Percentiles rank a stretch among this genome's conserved stretches.
Conservation (phyloP, 2,329 filamentous ascomycete species). For the Xylariomycetidae sp. region DNA sequence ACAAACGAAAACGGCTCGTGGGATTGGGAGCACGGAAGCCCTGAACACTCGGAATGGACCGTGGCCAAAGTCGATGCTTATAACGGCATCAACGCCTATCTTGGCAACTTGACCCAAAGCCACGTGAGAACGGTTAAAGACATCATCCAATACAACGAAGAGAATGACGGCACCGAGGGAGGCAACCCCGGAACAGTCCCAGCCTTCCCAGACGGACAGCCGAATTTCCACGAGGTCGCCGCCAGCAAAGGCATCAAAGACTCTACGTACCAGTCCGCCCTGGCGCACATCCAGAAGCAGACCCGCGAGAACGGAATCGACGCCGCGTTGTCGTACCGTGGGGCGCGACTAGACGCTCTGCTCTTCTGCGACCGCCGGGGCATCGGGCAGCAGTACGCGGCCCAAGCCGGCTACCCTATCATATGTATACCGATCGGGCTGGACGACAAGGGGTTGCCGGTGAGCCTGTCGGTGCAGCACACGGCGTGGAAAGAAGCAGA, state of each 20-base stretch:
- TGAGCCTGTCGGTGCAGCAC: slow-evolving; percentile 53
- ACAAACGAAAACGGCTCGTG: slow-evolving; percentile 71
- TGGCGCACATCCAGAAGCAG: slow-evolving; percentile 55
- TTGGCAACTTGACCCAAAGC: slow-evolving; percentile 59
- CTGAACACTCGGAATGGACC: slow-evolving; percentile 72
- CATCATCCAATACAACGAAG: slow-evolving; percentile 60
- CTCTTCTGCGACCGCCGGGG: slow-evolving; percentile 66
- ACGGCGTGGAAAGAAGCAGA: slow-evolving; percentile 57
- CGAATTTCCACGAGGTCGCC: slow-evolving; percentile 62
- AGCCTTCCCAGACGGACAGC: slow-evolving; percentile 67
- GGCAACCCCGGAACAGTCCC: slow-evolving; percentile 57
- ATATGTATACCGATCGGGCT: slow-evolving; percentile 64
- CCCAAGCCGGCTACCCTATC: slow-evolving; percentile 71
- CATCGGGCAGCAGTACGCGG: slow-evolving; percentile 64
- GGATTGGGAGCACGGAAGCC: slow-evolving; percentile 67
- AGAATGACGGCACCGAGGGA: slow-evolving; percentile 63
- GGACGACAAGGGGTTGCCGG: slow-evolving; percentile 54
- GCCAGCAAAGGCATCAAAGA: slow-evolving; percentile 57
- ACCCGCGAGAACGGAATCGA: slow-evolving; percentile 68
- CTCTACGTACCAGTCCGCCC: slow-evolving; percentile 62
- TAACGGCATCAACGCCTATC: slow-evolving; percentile 56
- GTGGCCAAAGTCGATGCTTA: slow-evolving; percentile 69
- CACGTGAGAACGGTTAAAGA: slow-evolving; percentile 56
- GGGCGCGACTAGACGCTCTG: slow-evolving; percentile 52
- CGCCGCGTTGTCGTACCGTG: slow-evolving; percentile 51